Percentiles rank a stretch among this genome's conserved stretches.
Conservation (phyloP, 164 flowering plant genomes). For the Vitis rotundifolia region DNA sequence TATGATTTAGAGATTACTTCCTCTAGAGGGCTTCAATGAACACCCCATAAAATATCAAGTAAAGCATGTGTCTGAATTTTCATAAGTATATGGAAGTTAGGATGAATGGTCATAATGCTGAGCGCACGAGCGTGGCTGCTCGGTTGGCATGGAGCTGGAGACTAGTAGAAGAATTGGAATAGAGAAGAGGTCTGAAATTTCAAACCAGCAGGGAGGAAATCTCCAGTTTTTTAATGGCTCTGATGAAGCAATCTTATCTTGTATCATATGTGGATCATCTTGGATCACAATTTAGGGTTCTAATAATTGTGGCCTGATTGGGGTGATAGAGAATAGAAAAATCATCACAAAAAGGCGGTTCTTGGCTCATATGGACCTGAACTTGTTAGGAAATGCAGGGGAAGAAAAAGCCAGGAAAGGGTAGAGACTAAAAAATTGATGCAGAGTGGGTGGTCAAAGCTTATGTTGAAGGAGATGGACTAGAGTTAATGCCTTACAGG, state of each 20-base stretch:
- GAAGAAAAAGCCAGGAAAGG: background rate
- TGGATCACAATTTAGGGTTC: constrained; percentile 18
- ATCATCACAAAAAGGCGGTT: background rate
- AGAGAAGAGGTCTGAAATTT: background rate
- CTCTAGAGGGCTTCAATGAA: background rate
- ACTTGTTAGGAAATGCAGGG: background rate
- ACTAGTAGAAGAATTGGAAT: background rate
- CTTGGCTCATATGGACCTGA: background rate
- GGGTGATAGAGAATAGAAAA: background rate
- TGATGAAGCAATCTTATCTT: constrained; percentile 5
- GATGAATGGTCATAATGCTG: background rate
- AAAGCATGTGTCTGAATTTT: background rate
- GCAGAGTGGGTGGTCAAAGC: background rate
- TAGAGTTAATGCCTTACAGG: constrained; percentile 1
- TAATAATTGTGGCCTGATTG: background rate
- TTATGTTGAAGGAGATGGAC: constrained; percentile 8
- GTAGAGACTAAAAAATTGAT: background rate
- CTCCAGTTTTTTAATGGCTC: background rate
- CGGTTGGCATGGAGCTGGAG: constrained; percentile 2
- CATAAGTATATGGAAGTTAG: background rate
- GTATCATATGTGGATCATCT: constrained; percentile 15
- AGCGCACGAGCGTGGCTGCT: background rate
- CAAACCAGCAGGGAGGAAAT: background rate
- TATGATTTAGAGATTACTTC: background rate
- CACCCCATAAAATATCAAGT: background rate